Evolutionary conservation across 495 filamentous ascomycete genomes (phyloP), one percentile per base, ranked within the genome.

Genomic region (Xylaria venustula): DNA sequence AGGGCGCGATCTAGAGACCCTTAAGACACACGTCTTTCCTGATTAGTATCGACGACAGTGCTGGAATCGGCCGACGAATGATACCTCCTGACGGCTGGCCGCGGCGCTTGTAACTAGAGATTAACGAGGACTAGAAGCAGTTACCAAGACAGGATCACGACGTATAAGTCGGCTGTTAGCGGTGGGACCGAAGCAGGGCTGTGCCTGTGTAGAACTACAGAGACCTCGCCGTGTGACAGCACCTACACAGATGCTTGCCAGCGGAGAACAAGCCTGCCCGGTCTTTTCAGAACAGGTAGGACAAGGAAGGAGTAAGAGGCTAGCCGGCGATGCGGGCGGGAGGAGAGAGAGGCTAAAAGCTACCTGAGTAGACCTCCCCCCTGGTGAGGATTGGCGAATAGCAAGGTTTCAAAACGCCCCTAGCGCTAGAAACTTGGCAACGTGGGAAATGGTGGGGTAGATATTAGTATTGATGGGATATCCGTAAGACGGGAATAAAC

Each of bases 361-460:
- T 60, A n/a, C n/a, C n/a, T n/a, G n/a, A n/a, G n/a, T n/a, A 44
- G 56, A 40, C 30, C 50, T 58, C 41, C 20, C 36, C 26, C 40
- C 52, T 36, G 9, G 30, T 26, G 58, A 60, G 40, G 26, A 61
- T 61, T 61, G 49, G 23, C 58, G 58, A 60, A 60, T 60, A 32
- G 40, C 19, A 53, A 22, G 26, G 42, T 40, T 8, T 46, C 48
- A 40, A 46, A 46, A 22, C 40, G 25, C 49, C 58, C 47, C 42
- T 26, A 41, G 48, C 58, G n/a, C 49, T 54, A 54, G 49, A 5
- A 60, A 54, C 50, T 54, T 61, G 50, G 58, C 50, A 42, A 11
- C 28, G 19, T 47, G 50, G 50, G 30, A 54, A 54, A 48, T 19
- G 50, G 58, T 48, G 58, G 58, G 58, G 58, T 54, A 54, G 7